A percentile compares a stretch with the other conserved stretches of the same genome.
phyloP scores from a whole-genome alignment of 1,139 yeast genomes.

The Blastobotrys ciferrii region DNA sequence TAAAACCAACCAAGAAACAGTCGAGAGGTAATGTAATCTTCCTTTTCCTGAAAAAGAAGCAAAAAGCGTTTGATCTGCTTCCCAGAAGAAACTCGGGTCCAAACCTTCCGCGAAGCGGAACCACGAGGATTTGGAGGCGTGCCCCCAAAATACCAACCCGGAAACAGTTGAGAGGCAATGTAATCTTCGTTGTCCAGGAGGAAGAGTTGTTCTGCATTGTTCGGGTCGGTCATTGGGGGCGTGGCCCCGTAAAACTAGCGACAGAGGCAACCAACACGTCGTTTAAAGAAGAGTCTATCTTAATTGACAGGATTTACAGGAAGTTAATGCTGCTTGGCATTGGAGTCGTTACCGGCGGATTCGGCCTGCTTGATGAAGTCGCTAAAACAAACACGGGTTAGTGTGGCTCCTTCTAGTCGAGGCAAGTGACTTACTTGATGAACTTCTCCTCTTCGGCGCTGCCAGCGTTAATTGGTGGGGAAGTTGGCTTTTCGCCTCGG shows the following conservation, averaged over 20 bases:
- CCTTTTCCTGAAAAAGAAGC: no score
- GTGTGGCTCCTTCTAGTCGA: background rate
- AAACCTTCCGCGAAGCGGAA: no score
- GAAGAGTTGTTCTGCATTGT: no score
- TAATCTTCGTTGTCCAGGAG: no score
- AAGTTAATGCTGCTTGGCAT: constrained; percentile 13
- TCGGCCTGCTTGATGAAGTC: constrained; percentile 46
- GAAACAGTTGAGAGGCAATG: no score
- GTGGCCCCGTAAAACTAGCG: background rate
- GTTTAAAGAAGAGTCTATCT: background rate
- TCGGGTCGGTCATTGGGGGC: background rate
- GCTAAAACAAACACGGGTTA: constrained; percentile 17
- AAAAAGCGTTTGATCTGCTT: no score
- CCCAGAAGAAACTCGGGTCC: no score
- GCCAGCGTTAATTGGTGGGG: constrained; percentile 72
- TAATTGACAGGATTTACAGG: background rate
- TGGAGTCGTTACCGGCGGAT: constrained; percentile 11
- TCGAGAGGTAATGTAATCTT: no score
- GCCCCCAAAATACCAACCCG: no score
- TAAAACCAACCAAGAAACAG: no score
- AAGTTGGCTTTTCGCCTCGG: constrained; percentile 43
- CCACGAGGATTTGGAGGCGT: no score
- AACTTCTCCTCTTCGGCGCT: constrained; percentile 89
- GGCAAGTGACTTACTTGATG: constrained; percentile 43
- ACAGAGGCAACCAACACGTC: background rate